These are phyloP conservation scores for Pythium phragmitis DNA, from an alignment of 352 stramenopile genomes.

Conservation along the genomic window DNA sequence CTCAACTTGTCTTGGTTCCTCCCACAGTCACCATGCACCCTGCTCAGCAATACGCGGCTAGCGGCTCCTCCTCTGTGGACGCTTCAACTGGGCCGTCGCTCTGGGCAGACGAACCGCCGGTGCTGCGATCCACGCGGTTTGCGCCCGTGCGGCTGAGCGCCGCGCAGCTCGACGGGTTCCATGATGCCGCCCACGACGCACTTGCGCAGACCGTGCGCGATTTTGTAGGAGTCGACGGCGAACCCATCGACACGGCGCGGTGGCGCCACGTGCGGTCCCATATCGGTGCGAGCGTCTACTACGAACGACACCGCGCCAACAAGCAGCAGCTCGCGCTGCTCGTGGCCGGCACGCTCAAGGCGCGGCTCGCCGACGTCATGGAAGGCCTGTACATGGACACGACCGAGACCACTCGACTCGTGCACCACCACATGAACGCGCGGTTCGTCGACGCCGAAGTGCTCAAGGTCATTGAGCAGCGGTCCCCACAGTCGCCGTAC, in stretches of 20 bases:
- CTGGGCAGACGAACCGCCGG: background rate
- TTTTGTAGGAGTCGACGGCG: constrained; percentile 27
- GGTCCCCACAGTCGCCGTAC: constrained; percentile 12
- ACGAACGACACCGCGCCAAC: constrained; percentile 22
- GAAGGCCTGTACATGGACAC: constrained; percentile 27
- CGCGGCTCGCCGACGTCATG: constrained; percentile 19
- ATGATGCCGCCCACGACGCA: constrained; percentile 32
- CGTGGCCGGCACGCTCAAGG: constrained; percentile 22
- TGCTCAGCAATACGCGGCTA: too few relatives aligned
- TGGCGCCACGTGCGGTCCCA: constrained; percentile 44
- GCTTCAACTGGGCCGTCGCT: too few relatives aligned
- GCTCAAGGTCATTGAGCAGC: constrained; percentile 23
- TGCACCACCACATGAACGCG: constrained; percentile 20
- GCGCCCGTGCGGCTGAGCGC: constrained; percentile 6
- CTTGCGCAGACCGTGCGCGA: constrained; percentile 37
- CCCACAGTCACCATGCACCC: too few relatives aligned
- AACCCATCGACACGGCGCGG: constrained; percentile 26
- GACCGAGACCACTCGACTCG: constrained; percentile 20
- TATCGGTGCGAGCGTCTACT: constrained; percentile 35
- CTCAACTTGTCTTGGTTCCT: background rate
- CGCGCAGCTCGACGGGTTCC: constrained; percentile 39
- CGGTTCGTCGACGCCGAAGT: constrained; percentile 24
- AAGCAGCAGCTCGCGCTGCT: constrained; percentile 10
- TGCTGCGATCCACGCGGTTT: constrained; percentile 10
- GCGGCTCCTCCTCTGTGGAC: background rate